Conservation (phyloP, 805 yeast genomes). For the Myxozyma neglecta region DNA sequence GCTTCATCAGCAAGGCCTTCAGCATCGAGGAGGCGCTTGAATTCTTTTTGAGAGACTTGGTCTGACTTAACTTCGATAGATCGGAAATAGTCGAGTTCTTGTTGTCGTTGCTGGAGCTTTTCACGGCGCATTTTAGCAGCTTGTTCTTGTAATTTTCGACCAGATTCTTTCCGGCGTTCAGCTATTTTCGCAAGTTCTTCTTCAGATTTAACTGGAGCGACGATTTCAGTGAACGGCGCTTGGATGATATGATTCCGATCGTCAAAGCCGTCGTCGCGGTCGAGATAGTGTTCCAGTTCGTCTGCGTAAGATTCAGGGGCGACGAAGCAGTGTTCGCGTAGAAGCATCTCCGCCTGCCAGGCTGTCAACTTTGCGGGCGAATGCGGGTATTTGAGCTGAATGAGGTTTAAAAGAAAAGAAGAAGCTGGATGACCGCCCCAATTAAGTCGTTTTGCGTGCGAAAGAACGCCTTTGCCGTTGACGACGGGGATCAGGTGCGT, state of each 20-base stretch:
- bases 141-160: slow-evolving; percentile 86
- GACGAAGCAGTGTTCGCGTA: slow-evolving; percentile 77
- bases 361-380: slow-evolving; percentile 74
- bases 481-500: slow-evolving; percentile 81
- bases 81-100: slow-evolving; percentile 72
- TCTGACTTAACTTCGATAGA: slow-evolving; percentile 45
- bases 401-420: slow-evolving; percentile 59
- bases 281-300: slow-evolving; percentile 60
- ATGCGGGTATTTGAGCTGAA: slow-evolving; percentile 83
- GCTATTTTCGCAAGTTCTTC: slow-evolving; percentile 78
- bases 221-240: slow-evolving; percentile 70
- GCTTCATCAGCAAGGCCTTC: slow-evolving; percentile 78
- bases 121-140: slow-evolving; percentile 83
- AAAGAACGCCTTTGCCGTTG: slow-evolving; percentile 62
- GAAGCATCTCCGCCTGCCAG: slow-evolving; percentile 63
- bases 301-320: slow-evolving; percentile 59
- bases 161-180: slow-evolving; percentile 79
- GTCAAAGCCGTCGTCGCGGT: slow-evolving; percentile 59
- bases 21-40: slow-evolving; percentile 52
- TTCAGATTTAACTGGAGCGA: slow-evolving; percentile 71
- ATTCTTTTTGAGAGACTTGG: slow-evolving; percentile 52
- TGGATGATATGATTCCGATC: slow-evolving; percentile 74
- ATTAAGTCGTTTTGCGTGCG: slow-evolving; percentile 74
- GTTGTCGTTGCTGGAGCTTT: slow-evolving; percentile 74
- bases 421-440: slow-evolving; percentile 86